These are phyloP conservation scores for Paramecium pentaurelia DNA, from an alignment of 73 alveolate species.

Conservation along the genomic window DNA sequence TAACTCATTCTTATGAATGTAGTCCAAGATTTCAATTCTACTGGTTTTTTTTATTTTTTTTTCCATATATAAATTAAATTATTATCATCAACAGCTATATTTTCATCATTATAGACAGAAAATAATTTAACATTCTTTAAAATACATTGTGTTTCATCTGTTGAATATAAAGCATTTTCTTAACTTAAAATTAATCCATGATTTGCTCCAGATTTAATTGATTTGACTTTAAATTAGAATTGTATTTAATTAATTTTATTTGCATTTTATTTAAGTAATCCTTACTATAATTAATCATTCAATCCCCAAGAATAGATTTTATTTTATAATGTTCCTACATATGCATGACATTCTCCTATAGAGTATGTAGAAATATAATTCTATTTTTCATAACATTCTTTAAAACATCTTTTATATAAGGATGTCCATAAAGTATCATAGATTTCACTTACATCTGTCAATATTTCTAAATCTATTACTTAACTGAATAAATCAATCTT, in stretches of 20 bases:
- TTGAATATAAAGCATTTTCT: not conserved
- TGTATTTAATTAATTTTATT: slow-evolving; percentile 1
- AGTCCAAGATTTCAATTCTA: slow-evolving; percentile 27
- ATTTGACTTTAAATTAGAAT: not conserved
- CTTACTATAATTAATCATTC: slow-evolving; percentile 13
- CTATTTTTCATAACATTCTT: slow-evolving; percentile 48
- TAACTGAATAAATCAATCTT: slow-evolving; percentile 56
- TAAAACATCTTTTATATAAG: slow-evolving; percentile 51
- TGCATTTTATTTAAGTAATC: not conserved
- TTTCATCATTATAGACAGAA: slow-evolving; percentile 10
- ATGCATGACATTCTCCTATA: slow-evolving; percentile 36
- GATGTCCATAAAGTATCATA: slow-evolving; percentile 57
- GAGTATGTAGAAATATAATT: not conserved
- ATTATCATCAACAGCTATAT: slow-evolving; percentile 16
- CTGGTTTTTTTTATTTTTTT: not conserved
- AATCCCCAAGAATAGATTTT: slow-evolving; percentile 32
- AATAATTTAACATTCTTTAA: not conserved
- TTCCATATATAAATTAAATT: not conserved
- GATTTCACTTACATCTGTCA: slow-evolving; percentile 56
- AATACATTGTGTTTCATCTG: not conserved
- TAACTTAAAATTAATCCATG: slow-evolving; percentile 10
- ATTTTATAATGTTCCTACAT: not conserved
- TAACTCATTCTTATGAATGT: not conserved
- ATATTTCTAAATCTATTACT: slow-evolving; percentile 52
- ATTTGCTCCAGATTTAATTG: slow-evolving; percentile 34